These are phyloP conservation scores for Saccharomyces hybrid DNA, from an alignment of 1,139 yeast species.

Conservation along the genomic window DNA sequence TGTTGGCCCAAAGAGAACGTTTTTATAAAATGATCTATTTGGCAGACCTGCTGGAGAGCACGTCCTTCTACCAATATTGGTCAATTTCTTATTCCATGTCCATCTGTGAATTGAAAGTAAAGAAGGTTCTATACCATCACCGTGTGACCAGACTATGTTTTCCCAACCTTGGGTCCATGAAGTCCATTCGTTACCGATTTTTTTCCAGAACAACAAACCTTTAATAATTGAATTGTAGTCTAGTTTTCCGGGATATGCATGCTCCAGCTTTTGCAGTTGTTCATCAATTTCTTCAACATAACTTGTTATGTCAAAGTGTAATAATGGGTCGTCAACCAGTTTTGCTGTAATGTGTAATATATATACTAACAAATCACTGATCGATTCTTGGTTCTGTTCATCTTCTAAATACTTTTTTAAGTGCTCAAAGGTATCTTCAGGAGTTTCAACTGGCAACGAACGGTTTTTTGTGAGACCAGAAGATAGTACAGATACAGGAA, in stretches of 20 bases:
- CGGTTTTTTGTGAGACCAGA: conserved; percentile 36
- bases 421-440: conserved; percentile 60
- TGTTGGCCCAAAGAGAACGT: conserved; percentile 65
- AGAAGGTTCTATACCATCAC: conserved; percentile 55
- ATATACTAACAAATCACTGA: conserved; percentile 50
- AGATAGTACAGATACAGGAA: conserved; percentile 47
- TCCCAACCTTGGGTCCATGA: conserved; percentile 29
- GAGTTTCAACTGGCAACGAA: conserved; percentile 51
- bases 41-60: conserved; percentile 42
- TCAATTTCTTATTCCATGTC: conserved; percentile 68
- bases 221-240: conserved; percentile 27
- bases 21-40: conserved; percentile 59
- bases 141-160: conserved; percentile 20
- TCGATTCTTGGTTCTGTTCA: conserved; percentile 40
- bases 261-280: conserved; percentile 44
- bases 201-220: conserved; percentile 32
- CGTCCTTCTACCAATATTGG: conserved; percentile 49
- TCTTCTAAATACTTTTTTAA: conserved; percentile 38
- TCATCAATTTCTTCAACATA: conserved; percentile 41
- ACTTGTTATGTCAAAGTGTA: conserved; percentile 57
- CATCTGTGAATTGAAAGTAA: conserved; percentile 62
- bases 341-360: conserved; percentile 47
- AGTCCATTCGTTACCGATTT: conserved; percentile 36
- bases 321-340: conserved; percentile 62
- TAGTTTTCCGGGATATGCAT: conserved; percentile 32